Evolutionary conservation across 768 basidiomycete genomes (phyloP).

Genomic region (Panus rudis): DNA sequence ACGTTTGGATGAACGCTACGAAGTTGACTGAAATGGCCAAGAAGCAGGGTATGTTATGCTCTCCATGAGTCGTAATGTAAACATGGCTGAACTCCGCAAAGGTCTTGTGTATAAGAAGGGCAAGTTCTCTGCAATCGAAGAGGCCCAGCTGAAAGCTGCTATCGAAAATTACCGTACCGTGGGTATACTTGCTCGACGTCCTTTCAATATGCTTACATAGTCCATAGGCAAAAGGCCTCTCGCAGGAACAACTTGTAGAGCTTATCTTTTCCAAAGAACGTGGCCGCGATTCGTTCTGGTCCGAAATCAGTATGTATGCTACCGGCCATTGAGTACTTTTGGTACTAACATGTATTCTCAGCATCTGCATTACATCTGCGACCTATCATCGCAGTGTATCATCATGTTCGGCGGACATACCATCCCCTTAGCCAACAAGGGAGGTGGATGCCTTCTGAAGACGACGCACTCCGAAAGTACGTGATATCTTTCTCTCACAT

Average conservation of each 20-base stretch:
- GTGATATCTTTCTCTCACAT: slow-evolving; percentile 17
- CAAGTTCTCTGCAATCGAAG: slow-evolving; percentile 78
- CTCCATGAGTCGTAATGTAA: not conserved
- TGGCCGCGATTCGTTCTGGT: slow-evolving; percentile 69
- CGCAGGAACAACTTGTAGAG: slow-evolving; percentile 47
- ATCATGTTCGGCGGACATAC: slow-evolving; percentile 62
- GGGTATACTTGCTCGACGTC: slow-evolving; percentile 18
- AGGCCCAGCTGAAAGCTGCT: slow-evolving; percentile 54
- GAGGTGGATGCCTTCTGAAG: slow-evolving; percentile 62
- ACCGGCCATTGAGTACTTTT: not conserved
- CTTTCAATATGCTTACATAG: not conserved
- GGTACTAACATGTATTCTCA: slow-evolving; percentile 22
- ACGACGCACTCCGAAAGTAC: slow-evolving; percentile 55
- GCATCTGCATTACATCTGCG: slow-evolving; percentile 67
- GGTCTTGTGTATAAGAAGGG: slow-evolving; percentile 86
- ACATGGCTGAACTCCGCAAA: slow-evolving; percentile 21
- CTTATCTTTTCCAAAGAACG: slow-evolving; percentile 65
- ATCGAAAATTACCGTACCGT: slow-evolving; percentile 59
- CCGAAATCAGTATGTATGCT: slow-evolving; percentile 59
- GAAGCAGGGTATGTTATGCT: slow-evolving; percentile 47
- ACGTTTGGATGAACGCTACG: slow-evolving; percentile 68
- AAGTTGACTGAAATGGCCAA: slow-evolving; percentile 65
- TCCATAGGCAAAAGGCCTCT: slow-evolving; percentile 43
- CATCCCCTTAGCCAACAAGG: slow-evolving; percentile 70
- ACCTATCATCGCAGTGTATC: slow-evolving; percentile 79